Base-by-base conservation (phyloP, 495 filamentous ascomycete species). In the Penicillium macrosclerotiorum region DNA sequence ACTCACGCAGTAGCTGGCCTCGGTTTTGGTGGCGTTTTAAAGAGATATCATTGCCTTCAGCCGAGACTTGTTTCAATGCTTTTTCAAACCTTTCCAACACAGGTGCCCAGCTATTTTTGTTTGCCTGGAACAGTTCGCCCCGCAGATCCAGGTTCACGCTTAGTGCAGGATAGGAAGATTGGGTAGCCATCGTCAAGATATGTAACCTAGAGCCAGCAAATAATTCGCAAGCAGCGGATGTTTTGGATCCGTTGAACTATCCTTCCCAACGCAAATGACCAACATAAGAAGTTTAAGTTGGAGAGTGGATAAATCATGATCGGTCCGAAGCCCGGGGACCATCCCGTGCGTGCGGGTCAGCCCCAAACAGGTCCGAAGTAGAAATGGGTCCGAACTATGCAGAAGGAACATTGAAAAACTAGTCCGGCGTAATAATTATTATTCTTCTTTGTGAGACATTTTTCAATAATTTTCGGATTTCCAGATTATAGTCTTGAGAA, bases 1-100 rank as follows among this genome's bases (percentile, higher is more conserved):
- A 46, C 55, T n/a, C 49, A 55, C 52, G 52, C 30, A 60, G 24
- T 6, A 60, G 34, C 30, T 60, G 56, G 1, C 57, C 57, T 1
- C 57, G 51, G 8, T n/a, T 36, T 35, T 52, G 53, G 27, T 60
- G 57, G 42, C 57, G 43, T 38, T n/a, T 9, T 16, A 61, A 18
- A 17, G 57, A 57, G 11, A 29, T 30, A 3, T 57, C 48, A 29
- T 51, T 57, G 2, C 54, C 54, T 20, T 61, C 57, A 0, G 33
- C 43, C 4, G 52, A 39, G 0, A 57, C 57, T 14, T 57, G 24
- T 19, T 38, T 45, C 14, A 61, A 27, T 0, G 44, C 33, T n/a
- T 57, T 30, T 26, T 61, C 57, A 3, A 57, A 57, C 32, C 38
- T 45, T 6, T 54, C 37, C 19, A 61, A 8, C 1, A 61, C 51